A percentile compares a stretch with the other conserved stretches of the same genome.
Conservation (phyloP, 441 rosid species). For the Croton laevigatus region DNA sequence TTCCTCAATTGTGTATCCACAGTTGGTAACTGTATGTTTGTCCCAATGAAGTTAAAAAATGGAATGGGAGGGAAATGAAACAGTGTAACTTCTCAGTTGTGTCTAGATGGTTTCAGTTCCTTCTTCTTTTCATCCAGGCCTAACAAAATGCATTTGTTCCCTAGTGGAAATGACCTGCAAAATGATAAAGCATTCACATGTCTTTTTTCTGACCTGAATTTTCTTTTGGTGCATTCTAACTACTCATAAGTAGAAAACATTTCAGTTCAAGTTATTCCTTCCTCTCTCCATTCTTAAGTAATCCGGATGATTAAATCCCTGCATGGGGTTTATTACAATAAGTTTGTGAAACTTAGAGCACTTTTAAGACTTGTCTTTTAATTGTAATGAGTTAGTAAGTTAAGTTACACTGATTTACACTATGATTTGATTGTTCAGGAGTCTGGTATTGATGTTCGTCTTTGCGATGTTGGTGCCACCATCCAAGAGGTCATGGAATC, state of each 20-base stretch:
- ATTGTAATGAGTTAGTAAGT: too few relatives aligned
- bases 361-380: not conserved
- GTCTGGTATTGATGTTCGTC: conserved; percentile 94
- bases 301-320: too few relatives aligned
- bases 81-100: not conserved
- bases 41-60: not conserved
- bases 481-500: conserved; percentile 99
- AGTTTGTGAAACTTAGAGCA: not conserved
- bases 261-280: too few relatives aligned
- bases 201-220: not conserved
- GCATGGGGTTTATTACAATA: not conserved
- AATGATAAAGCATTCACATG: not conserved
- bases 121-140: not conserved
- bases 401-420: conserved; percentile 1
- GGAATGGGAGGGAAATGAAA: not conserved
- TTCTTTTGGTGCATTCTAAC: too few relatives aligned
- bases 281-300: too few relatives aligned
- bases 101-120: not conserved
- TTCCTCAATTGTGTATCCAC: not conserved
- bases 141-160: not conserved
- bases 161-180: not conserved
- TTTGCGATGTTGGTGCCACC: conserved; percentile 94
- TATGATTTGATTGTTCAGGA: conserved; percentile 48
- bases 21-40: not conserved
- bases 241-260: too few relatives aligned